These are phyloP conservation scores for Cyberlindnera subsufficiens DNA, from an alignment of 805 yeast species.

Conservation along the genomic window DNA sequence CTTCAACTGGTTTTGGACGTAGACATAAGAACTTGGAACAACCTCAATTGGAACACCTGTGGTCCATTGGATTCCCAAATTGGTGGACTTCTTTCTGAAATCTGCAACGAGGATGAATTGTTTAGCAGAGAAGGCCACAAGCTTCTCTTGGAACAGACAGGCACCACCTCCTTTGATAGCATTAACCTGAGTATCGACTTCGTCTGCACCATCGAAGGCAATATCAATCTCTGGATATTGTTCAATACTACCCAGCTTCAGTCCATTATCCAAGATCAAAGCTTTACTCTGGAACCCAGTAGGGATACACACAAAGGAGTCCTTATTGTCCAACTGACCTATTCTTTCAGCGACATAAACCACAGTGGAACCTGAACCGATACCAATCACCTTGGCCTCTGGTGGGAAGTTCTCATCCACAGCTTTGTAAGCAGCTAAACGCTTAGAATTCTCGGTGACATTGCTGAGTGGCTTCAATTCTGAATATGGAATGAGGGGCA, in stretches of 20 bases:
- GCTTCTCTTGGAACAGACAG: constrained; percentile 91
- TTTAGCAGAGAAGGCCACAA: constrained; percentile 77
- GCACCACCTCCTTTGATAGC: constrained; percentile 99
- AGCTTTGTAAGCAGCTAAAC: constrained; percentile 85
- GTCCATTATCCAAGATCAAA: constrained; percentile 75
- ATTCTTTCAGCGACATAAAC: constrained; percentile 95
- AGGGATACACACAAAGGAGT: constrained; percentile 73
- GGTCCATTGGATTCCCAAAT: constrained; percentile 76
- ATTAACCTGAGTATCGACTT: constrained; percentile 74
- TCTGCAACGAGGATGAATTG: constrained; percentile 89
- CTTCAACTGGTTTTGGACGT: constrained; percentile 60
- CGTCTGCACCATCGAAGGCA: constrained; percentile 99
- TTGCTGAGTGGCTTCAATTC: constrained; percentile 26
- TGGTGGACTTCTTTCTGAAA: constrained; percentile 70
- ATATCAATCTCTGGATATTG: constrained; percentile 79
- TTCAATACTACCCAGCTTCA: constrained; percentile 75
- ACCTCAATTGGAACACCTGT: constrained; percentile 95
- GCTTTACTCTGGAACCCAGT: constrained; percentile 95
- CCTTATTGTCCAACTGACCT: constrained; percentile 56
- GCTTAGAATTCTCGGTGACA: constrained; percentile 76
- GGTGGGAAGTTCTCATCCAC: constrained; percentile 80
- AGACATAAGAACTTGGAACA: constrained; percentile 81
- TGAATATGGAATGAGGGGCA: constrained; percentile 21
- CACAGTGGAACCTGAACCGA: constrained; percentile 97
- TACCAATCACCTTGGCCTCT: constrained; percentile 72